Conservation (phyloP, 2,329 filamentous ascomycete species). For the Fusarium falciforme region DNA sequence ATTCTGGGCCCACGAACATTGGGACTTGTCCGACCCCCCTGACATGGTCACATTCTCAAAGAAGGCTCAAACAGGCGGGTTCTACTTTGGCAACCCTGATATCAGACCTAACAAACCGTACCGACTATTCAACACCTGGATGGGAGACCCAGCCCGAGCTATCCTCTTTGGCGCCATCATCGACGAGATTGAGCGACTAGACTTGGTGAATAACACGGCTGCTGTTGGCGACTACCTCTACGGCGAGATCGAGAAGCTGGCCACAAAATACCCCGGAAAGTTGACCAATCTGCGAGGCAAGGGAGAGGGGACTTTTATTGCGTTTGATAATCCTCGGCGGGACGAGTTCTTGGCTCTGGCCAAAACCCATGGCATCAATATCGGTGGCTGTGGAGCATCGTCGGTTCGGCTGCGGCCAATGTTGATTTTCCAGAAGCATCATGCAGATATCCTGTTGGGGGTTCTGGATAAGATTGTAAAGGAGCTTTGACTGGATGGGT, state of each 20-base stretch:
- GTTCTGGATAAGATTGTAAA: background rate
- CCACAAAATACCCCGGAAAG: background rate
- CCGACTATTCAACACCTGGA: slow-evolving; percentile 97
- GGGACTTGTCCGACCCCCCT: slow-evolving; percentile 80
- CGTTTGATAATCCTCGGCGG: background rate
- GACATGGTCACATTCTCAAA: slow-evolving; percentile 94
- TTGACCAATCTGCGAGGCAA: background rate
- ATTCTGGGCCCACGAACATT: slow-evolving; percentile 97
- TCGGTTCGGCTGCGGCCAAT: background rate
- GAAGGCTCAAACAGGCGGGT: background rate
- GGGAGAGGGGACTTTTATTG: background rate
- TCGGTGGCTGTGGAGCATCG: background rate
- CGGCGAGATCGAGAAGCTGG: background rate
- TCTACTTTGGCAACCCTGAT: slow-evolving; percentile 66
- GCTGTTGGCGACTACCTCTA: background rate
- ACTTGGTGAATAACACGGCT: background rate
- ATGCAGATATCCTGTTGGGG: background rate
- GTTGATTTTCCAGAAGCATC: background rate
- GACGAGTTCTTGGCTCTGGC: background rate
- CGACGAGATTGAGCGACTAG: slow-evolving; percentile 69
- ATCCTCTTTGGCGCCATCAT: slow-evolving; percentile 87
- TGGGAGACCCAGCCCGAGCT: slow-evolving; percentile 89
- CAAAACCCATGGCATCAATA: background rate
- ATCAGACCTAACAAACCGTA: slow-evolving; percentile 91
- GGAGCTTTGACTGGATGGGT: background rate